Conservation (phyloP, 2,329 filamentous ascomycete genomes). For the Aureobasidium namibiae region DNA sequence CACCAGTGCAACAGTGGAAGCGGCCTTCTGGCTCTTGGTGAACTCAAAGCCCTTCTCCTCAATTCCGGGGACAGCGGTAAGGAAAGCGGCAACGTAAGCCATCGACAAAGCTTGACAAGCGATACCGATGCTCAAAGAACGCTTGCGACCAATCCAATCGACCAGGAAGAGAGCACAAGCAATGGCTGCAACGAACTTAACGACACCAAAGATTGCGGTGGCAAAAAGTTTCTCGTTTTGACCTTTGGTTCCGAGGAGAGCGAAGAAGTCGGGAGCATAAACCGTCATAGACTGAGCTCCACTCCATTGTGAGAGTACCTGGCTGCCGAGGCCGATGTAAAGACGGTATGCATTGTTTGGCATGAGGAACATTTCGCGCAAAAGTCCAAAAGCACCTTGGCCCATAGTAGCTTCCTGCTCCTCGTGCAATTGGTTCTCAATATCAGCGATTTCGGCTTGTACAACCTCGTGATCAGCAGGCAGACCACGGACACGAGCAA, state of each 20-base stretch:
- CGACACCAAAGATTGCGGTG: slow-evolving; percentile 64
- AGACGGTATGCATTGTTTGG: slow-evolving; percentile 64
- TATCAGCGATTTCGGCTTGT: slow-evolving; percentile 49
- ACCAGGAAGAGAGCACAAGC: slow-evolving; percentile 68
- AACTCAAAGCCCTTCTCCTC: slow-evolving; percentile 39
- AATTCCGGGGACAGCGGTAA: slow-evolving; percentile 48
- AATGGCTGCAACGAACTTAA: slow-evolving; percentile 60
- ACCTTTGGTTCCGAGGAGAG: slow-evolving; percentile 59
- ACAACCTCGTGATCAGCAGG: slow-evolving; percentile 51
- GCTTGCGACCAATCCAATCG: slow-evolving; percentile 66
- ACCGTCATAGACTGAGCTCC: slow-evolving; percentile 63
- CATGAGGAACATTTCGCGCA: slow-evolving; percentile 61
- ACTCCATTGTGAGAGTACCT: slow-evolving; percentile 64
- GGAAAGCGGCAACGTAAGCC: slow-evolving; percentile 42
- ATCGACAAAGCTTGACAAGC: slow-evolving; percentile 39
- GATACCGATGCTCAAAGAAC: slow-evolving; percentile 40
- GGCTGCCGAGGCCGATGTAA: slow-evolving; percentile 56
- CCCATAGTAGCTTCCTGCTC: slow-evolving; percentile 64
- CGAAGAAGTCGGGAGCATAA: slow-evolving; percentile 65
- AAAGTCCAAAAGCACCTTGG: slow-evolving; percentile 49
- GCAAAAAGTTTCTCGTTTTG: slow-evolving; percentile 60
- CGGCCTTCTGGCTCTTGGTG: slow-evolving; percentile 41
- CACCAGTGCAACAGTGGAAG: slow-evolving; percentile 56
- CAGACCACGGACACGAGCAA: slow-evolving; percentile 51
- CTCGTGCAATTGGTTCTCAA: slow-evolving; percentile 55